Percentiles rank a stretch among this genome's conserved stretches.
Conservation (phyloP, 768 basidiomycete species). For the Austroboletus festivus region DNA sequence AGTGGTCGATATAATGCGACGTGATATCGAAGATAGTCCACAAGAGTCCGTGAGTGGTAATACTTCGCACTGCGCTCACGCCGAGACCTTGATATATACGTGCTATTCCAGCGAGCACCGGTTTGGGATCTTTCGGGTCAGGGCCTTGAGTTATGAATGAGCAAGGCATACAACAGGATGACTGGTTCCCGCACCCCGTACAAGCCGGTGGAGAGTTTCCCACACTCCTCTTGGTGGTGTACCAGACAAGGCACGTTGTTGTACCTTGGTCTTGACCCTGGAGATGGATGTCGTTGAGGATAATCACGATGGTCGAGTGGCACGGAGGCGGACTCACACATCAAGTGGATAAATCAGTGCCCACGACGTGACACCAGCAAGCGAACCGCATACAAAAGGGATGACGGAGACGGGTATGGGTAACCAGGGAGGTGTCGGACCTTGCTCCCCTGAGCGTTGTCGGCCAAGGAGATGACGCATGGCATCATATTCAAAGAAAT, state of each 20-base stretch:
- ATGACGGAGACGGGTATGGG: conserved; percentile 77
- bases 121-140: conserved; percentile 74
- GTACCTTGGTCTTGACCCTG: conserved; percentile 93
- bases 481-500: conserved; percentile 93
- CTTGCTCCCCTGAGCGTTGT: conserved; percentile 73
- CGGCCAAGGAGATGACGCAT: conserved; percentile 86
- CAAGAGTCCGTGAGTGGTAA: conserved; percentile 88
- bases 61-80: conserved; percentile 87
- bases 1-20: conserved; percentile 66
- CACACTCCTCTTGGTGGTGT: conserved; percentile 65
- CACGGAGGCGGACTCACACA: conserved; percentile 54
- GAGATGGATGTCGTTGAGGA: conserved; percentile 7
- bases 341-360: conserved; percentile 92
- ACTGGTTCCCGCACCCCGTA: conserved; percentile 59
- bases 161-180: not conserved
- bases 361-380: conserved; percentile 89
- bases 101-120: conserved; percentile 70
- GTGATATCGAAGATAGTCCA: conserved; percentile 92
- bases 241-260: conserved; percentile 85
- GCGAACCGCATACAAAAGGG: conserved; percentile 87
- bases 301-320: not conserved
- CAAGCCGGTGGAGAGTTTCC: conserved; percentile 73
- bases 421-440: conserved; percentile 77
- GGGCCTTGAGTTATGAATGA: conserved; percentile 49
- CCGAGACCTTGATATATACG: conserved; percentile 92